Conservation (phyloP, 208 protist species). For the Entamoeba invadens region DNA sequence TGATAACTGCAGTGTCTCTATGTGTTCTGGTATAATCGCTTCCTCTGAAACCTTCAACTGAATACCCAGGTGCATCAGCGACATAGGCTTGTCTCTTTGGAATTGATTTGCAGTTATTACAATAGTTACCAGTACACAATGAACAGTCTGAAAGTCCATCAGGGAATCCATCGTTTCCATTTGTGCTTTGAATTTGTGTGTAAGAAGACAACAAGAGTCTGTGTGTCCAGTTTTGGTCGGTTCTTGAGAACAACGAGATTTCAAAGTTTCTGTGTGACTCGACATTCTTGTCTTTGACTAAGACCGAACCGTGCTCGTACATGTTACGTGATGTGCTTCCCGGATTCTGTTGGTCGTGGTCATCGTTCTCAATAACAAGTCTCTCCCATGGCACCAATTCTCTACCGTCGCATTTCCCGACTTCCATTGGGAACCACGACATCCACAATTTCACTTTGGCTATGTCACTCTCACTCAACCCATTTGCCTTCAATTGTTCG, state of each 20-base stretch:
- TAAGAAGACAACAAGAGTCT: background rate
- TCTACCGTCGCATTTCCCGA: background rate
- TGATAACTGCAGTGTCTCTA: too few relatives aligned
- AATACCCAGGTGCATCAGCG: slow-evolving; percentile 32
- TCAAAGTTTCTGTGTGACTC: slow-evolving; percentile 43
- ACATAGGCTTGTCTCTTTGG: background rate
- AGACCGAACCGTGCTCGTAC: slow-evolving; percentile 36
- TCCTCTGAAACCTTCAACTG: background rate
- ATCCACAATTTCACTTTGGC: slow-evolving; percentile 53
- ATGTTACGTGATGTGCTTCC: slow-evolving; percentile 44
- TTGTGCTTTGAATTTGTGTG: slow-evolving; percentile 19
- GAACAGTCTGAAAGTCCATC: too few relatives aligned
- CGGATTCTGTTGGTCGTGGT: too few relatives aligned
- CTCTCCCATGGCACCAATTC: background rate
- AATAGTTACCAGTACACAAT: slow-evolving; percentile 41
- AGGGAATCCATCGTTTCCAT: too few relatives aligned
- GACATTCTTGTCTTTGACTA: slow-evolving; percentile 34
- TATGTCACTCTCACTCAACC: slow-evolving; percentile 39
- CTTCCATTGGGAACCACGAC: slow-evolving; percentile 40
- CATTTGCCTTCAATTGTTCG: slow-evolving; percentile 34
- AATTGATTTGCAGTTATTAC: background rate
- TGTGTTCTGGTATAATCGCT: too few relatives aligned
- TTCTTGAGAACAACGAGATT: slow-evolving; percentile 43
- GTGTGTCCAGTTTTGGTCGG: slow-evolving; percentile 35
- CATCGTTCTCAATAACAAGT: slow-evolving; percentile 50